A percentile compares a stretch with the other conserved stretches of the same genome.
These are phyloP conservation scores for Cladosporium halotolerans DNA, from an alignment of 2,329 filamentous ascomycete species.

Conservation along the genomic window DNA sequence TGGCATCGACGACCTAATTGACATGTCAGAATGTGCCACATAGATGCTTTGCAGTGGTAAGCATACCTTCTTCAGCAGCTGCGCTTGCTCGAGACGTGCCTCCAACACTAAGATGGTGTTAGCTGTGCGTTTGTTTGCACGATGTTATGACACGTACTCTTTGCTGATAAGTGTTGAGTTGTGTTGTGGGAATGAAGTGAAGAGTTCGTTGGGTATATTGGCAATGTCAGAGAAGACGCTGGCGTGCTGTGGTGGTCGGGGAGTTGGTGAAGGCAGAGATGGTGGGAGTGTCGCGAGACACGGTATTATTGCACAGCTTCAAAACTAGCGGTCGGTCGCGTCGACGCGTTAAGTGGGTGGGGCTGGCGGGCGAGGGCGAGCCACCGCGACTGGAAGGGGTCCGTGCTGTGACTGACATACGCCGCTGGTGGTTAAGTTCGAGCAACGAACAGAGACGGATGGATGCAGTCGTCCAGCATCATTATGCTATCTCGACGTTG, in stretches of 20 bases:
- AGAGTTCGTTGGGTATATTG: neutral
- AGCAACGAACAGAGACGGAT: too few species aligned
- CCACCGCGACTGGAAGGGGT: too few species aligned
- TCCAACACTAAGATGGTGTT: slow-evolving; percentile 65
- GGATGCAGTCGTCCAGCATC: too few species aligned
- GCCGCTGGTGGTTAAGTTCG: too few species aligned
- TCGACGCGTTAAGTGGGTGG: neutral
- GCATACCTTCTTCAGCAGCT: slow-evolving; percentile 85
- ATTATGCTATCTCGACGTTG: too few species aligned
- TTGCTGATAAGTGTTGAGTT: neutral
- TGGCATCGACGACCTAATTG: slow-evolving; percentile 84
- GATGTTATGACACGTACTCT: slow-evolving; percentile 9
- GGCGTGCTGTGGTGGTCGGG: too few species aligned
- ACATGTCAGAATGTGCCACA: slow-evolving; percentile 15
- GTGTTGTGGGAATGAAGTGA: neutral
- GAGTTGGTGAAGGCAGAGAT: too few species aligned
- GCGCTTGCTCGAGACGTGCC: slow-evolving; percentile 91
- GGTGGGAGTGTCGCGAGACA: neutral
- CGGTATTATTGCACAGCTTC: neutral
- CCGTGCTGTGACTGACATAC: too few species aligned
- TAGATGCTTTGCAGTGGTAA: neutral
- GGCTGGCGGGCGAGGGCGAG: too few species aligned
- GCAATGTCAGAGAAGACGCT: neutral
- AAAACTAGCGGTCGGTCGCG: neutral
- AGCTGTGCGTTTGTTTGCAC: slow-evolving; percentile 12